Base-by-base conservation (phyloP, 345 rosid genomes). In the Populus nigra region DNA sequence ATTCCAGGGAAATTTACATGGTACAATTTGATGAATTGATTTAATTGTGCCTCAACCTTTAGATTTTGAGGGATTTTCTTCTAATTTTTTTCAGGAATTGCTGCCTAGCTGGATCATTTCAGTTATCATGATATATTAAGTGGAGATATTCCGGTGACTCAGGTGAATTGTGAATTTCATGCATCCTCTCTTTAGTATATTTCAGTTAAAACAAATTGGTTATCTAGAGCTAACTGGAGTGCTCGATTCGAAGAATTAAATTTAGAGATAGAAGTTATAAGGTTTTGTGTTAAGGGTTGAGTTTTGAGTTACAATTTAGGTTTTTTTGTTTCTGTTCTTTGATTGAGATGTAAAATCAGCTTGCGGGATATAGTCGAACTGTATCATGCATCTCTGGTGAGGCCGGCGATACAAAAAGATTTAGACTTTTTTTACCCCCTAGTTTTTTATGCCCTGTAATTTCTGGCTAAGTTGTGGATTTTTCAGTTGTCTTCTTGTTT, bases 311-410 rank as follows among this genome's bases (percentile, higher is more conserved):
- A 77, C 84, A 27, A 55, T 75, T 76, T 82, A 77, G 84, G 81
- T 69, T 83, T 81, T 72, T 77, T 72, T 47, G 72, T 75, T 83
- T 79, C 78, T 69, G 85, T 77, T 78, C 75, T 77, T 83, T 78
- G 91, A 88, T 92, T 89, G 93, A 89, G 86, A 87, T 91, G 93
- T 90, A 89, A 88, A 87, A 90, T 88, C 90, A 79, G 90, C 83
- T 86, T 86, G 87, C 88, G 90, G 88, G 78, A 72, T 87, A 86
- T 83, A 86, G 86, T 82, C 79, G 85, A 87, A 88, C 84, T 87
- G 91, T 87, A 87, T 89, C 89, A 86, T 78, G 92, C 92, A 90
- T 89, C 93, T 89, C 88, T 71, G 83, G 90, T 78, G 92, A 93
- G 93, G 89, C 87, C 25, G 72, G 84, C 84, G 81, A 91, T 86